Evolutionary conservation across 768 basidiomycete genomes (phyloP).

Genomic region (Xerocomellus amylosporus): DNA sequence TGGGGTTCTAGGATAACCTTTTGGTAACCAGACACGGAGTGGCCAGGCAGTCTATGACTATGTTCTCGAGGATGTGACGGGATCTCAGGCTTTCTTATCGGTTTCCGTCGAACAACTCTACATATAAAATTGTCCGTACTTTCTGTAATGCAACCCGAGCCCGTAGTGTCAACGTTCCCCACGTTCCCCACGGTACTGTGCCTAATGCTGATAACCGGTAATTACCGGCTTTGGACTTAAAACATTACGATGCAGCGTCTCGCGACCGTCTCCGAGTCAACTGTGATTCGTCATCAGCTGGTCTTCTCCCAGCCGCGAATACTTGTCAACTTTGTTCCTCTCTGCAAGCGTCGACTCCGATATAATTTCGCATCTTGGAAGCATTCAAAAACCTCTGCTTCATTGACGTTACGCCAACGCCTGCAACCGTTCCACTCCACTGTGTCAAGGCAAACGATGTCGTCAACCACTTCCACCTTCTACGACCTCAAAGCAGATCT

Average conservation of each 20-base stretch:
- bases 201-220: neutral
- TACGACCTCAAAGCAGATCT: constrained; percentile 67
- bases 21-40: constrained; percentile 6
- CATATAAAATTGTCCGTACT: neutral
- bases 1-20: constrained; percentile 5
- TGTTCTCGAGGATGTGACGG: neutral
- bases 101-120: neutral
- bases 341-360: neutral
- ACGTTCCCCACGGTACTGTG: too few relatives aligned
- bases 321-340: neutral
- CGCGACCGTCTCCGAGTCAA: neutral
- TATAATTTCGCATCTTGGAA: neutral
- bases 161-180: neutral
- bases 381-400: neutral
- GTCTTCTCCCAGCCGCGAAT: neutral
- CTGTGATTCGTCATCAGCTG: constrained; percentile 2
- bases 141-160: too few relatives aligned
- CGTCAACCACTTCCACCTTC: constrained; percentile 41
- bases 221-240: neutral
- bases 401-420: neutral
- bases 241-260: constrained; percentile 3
- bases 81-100: neutral
- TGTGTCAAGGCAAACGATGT: constrained; percentile 20
- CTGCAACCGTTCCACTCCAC: constrained; percentile 12
- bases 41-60: constrained; percentile 4